Evolutionary conservation across 305 asterid species (phyloP), one percentile per base, ranked within the genome.

Genomic region (Andrographis paniculata): DNA sequence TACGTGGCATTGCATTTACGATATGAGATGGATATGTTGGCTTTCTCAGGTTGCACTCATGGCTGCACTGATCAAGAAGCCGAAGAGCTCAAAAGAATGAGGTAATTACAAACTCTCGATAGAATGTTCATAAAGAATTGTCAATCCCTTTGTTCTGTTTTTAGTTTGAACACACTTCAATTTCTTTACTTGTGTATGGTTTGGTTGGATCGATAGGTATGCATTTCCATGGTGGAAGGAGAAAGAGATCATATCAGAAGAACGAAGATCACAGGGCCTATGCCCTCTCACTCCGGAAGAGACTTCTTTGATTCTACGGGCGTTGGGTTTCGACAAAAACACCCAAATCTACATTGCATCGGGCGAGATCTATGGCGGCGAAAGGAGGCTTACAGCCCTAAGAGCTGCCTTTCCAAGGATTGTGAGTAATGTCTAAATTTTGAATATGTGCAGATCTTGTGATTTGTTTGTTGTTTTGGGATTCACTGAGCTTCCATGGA

Each of bases 151-250:
- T n/a, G n/a, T n/a, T n/a, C n/a, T n/a, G n/a, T n/a, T n/a, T n/a
- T n/a, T n/a, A n/a, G n/a, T n/a, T n/a, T n/a, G n/a, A n/a, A 53
- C 14, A 8, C 39, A 33, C 39, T 11, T 12, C 39, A 50, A 31
- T 49, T 33, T 27, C 33, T 27, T 57, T 61, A 42, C 45, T 60
- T n/a, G n/a, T n/a, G n/a, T n/a, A n/a, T n/a, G n/a, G n/a, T n/a
- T n/a, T n/a, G n/a, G n/a, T n/a, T n/a, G n/a, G n/a, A n/a, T n/a
- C n/a, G n/a, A n/a, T 56, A 82, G 98, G 59, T 89, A 89, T 53
- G 96, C 94, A 52, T 89, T 85, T 67, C 98, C 96, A 14, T 82
- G 98, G 98, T 89, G 98, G 98, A 85, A 76, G 60, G 98, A 89
- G 76, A 89, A 85, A 64, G 98, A 89, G 77, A 89, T 89, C 33